phyloP scores from a whole-genome alignment of 257 asterid genomes.

The Penstemon eatonii region DNA sequence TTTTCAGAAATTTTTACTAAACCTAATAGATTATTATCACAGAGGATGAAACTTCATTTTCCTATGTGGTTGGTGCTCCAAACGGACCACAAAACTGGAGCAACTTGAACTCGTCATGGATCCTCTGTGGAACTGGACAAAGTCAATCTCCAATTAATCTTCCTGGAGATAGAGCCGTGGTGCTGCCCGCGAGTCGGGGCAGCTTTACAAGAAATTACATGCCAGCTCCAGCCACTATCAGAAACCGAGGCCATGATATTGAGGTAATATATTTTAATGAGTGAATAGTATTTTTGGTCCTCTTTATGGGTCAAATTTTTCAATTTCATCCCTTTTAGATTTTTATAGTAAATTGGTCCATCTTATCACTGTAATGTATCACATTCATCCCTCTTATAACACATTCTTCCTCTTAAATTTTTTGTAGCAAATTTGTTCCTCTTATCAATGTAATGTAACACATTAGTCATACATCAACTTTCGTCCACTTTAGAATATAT shows the following conservation, averaged over 20 bases:
- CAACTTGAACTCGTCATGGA: conserved; percentile 37
- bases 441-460: too few species aligned
- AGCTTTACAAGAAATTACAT: conserved; percentile 31
- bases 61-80: conserved; percentile 33
- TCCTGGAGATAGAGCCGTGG: not conserved
- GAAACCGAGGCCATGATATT: conserved; percentile 52
- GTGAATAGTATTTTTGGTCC: too few species aligned
- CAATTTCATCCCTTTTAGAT: too few species aligned
- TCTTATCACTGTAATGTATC: too few species aligned
- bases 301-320: too few species aligned
- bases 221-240: conserved; percentile 38
- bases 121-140: conserved; percentile 41
- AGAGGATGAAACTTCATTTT: conserved; percentile 37
- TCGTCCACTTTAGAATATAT: too few species aligned
- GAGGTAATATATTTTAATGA: conserved; percentile 23
- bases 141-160: conserved; percentile 63
- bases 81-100: conserved; percentile 66
- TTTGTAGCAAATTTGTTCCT: too few species aligned
- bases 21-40: not conserved
- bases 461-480: too few species aligned
- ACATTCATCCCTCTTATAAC: too few species aligned
- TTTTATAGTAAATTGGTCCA: too few species aligned
- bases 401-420: too few species aligned
- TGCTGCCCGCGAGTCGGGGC: conserved; percentile 15
- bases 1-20: too few species aligned